Evolutionary conservation across 371 early-diverging fungal species (phyloP).

Genomic region (Mortierella sp.): DNA sequence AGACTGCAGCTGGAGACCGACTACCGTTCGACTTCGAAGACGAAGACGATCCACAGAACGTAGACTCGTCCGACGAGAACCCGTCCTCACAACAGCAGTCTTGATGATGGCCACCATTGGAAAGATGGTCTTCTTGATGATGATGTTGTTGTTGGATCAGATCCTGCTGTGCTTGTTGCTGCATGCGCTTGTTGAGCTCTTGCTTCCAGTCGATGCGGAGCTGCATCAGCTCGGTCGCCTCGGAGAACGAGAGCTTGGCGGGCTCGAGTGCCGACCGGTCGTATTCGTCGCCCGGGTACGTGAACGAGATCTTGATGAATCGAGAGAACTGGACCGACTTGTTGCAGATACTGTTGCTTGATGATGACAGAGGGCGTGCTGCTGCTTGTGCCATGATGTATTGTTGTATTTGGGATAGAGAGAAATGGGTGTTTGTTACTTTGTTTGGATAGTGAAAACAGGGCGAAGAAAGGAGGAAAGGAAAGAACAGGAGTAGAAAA

Average conservation of each 20-base stretch:
- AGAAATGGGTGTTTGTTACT: background rate
- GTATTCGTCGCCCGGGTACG: slow-evolving; percentile 54
- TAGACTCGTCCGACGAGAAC: background rate
- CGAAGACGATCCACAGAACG: background rate
- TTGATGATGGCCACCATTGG: too few relatives aligned
- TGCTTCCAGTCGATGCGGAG: slow-evolving; percentile 22
- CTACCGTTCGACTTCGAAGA: background rate
- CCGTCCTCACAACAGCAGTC: background rate
- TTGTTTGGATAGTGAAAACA: background rate
- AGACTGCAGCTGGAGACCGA: background rate
- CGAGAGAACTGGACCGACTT: slow-evolving; percentile 54
- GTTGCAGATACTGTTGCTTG: slow-evolving; percentile 14
- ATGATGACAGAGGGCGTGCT: slow-evolving; percentile 21
- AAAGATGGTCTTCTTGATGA: background rate
- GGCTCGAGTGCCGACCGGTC: slow-evolving; percentile 54
- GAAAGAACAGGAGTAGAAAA: background rate
- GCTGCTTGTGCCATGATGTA: slow-evolving; percentile 17
- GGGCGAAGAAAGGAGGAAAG: background rate
- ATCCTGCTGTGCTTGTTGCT: slow-evolving; percentile 2
- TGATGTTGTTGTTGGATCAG: background rate
- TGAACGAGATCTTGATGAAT: slow-evolving; percentile 56
- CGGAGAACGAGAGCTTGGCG: slow-evolving; percentile 51
- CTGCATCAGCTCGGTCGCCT: slow-evolving; percentile 31
- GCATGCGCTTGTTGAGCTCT: slow-evolving; percentile 22
- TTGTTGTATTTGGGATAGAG: background rate